Base-by-base conservation (phyloP, 257 asterid species). In the Thymus mandschuricus region DNA sequence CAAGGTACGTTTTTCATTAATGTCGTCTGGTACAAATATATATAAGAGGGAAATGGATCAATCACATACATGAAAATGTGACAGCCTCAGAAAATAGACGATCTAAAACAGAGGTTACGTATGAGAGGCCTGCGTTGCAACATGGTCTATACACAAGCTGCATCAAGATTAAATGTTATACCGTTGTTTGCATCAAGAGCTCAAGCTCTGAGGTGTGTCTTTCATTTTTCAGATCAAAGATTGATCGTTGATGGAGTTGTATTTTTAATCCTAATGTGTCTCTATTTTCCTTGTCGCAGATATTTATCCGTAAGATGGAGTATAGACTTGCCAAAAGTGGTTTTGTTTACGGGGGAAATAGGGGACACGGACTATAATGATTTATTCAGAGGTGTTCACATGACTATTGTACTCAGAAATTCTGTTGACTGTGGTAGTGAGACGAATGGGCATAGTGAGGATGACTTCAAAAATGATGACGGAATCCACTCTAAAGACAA, bases 71-170 rank as follows among this genome's bases (percentile, higher is more conserved):
- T 55, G 54, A 49, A 48, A 10, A 33, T 44, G 44, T 70, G 40
- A 33, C 84, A 87, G 92, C 64, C 69, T 66, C 79, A 63, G 75
- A 85, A 78, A 71, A 77, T 79, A n/a, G 85, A 87, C 68, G 89
- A 83, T 62, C 80, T 89, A 46, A 73, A 82, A 63, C 89, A 82
- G 83, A 83, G 81, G 78, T 71, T 86, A 65, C 82, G 96, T 56
- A 86, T 89, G 96, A 86, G 92, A 85, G 93, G 91, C 75, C 78
- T 89, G 55, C 79, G 89, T 54, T 85, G 93, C 81, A 82, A 80
- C 75, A 76, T 78, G 60, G 84, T 87, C 61, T 87, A 82, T 57
- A 81, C 89, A 48, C 88, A 82, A 73, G 85, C 86, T 66, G 83
- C 81, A 65, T 64, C 86, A 55, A 80, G 88, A 77, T 68, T 89